Base-by-base conservation (phyloP, 2,329 filamentous ascomycete genomes). In the Aspergillus niger region DNA sequence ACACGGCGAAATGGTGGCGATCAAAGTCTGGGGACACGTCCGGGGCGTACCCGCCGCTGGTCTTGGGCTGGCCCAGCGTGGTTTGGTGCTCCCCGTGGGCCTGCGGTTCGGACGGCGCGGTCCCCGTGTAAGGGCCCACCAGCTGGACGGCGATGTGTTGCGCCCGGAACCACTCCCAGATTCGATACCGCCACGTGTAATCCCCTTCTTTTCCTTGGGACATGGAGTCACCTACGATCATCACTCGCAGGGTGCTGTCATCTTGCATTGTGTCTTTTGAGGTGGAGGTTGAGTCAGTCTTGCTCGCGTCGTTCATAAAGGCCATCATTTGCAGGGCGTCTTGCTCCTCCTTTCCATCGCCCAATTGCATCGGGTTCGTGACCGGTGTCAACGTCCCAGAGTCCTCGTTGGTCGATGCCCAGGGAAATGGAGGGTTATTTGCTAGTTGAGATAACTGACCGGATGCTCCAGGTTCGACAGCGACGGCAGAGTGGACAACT, bases 121-220 rank as follows among this genome's bases (percentile, higher is more conserved):
- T 59, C 24, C 57, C 57, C 11, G 41, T 49, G 28, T 55, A 55
- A 7, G 57, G 57, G 10, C 57, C 57, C 6, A 55, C 57, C 10
- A 59, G 32, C 22, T 54, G 28, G 8, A 57, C 47, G 8, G 55
- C n/a, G 8, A 57, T 32, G 8, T 32, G 32, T 28, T 57, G 55
- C 2, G 17, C 44, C 30, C 17, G n/a, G 10, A 57, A 57, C 57
- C 57, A 59, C 28, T 59, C 36, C 50, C 57, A 54, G 24, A 59
- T 47, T 5, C 57, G 57, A 50, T 54, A 59, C 5, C 57, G 50
- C 57, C 57, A 59, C 13, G 57, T 59, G 22, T 38, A 59, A n/a
- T 59, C 57, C 8, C 51, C 57, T n/a, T 59, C 39, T 38, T 44
- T 26, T 2, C 57, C 57, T 20, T 59, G 57, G 20, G 57, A 36